Conservation (phyloP, 2,329 filamentous ascomycete genomes). For the Hymenoscyphus repandus region DNA sequence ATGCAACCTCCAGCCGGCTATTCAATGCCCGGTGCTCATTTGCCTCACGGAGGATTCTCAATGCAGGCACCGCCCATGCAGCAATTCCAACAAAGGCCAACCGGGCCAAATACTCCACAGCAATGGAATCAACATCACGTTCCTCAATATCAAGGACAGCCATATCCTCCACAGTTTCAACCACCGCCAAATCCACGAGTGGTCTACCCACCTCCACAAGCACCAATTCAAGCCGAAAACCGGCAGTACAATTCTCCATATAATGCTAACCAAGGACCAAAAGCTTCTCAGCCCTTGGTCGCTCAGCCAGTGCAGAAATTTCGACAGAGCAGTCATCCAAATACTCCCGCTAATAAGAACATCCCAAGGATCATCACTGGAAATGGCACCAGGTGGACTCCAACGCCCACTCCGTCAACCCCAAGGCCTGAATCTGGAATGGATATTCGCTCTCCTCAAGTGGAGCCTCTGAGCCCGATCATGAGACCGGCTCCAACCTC, state of each 20-base stretch:
- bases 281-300: slow-evolving; percentile 7
- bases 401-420: slow-evolving; percentile 53
- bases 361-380: slow-evolving; percentile 22
- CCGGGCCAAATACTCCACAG: slow-evolving; percentile 17
- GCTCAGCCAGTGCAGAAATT: slow-evolving; percentile 10
- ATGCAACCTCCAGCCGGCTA: background rate
- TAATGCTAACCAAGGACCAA: slow-evolving; percentile 25
- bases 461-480: slow-evolving; percentile 55
- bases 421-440: slow-evolving; percentile 39
- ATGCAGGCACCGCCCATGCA: slow-evolving; percentile 18
- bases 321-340: slow-evolving; percentile 17
- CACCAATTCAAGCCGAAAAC: slow-evolving; percentile 22
- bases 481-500: slow-evolving; percentile 35
- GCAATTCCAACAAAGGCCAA: slow-evolving; percentile 12
- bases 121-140: slow-evolving; percentile 20
- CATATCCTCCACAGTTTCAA: slow-evolving; percentile 13
- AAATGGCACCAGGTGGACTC: slow-evolving; percentile 53
- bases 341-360: slow-evolving; percentile 23
- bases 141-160: slow-evolving; percentile 15
- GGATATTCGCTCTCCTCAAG: slow-evolving; percentile 45
- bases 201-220: slow-evolving; percentile 20
- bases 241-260: slow-evolving; percentile 32
- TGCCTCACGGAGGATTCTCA: slow-evolving; percentile 13
- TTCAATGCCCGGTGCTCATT: slow-evolving; percentile 10
- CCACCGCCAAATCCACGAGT: slow-evolving; percentile 16